phyloP scores from a whole-genome alignment of 345 rosid species.

The Toxicodendron radicans region DNA sequence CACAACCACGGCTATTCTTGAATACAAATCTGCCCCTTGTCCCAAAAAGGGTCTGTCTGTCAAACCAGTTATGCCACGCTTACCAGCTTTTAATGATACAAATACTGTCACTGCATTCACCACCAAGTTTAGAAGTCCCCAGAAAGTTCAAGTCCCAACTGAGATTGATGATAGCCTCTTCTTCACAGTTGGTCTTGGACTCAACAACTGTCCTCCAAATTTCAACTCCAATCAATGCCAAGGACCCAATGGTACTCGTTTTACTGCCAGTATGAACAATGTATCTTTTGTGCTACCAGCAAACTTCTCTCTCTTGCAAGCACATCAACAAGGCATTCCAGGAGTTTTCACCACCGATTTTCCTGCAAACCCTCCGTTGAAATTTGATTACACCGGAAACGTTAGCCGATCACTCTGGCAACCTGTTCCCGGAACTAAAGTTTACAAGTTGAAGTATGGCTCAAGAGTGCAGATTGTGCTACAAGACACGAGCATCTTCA shows the following conservation, averaged over 20 bases:
- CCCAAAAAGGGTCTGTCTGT: conserved; percentile 38
- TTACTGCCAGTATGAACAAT: conserved; percentile 87
- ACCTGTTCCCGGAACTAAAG: conserved; percentile 62
- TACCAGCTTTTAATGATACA: conserved; percentile 82
- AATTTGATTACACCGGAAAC: conserved; percentile 81
- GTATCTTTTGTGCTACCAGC: conserved; percentile 75
- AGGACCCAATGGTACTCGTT: conserved; percentile 87
- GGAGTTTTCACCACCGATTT: conserved; percentile 87
- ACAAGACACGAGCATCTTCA: conserved; percentile 79
- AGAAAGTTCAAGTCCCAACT: conserved; percentile 61
- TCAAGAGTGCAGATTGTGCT: conserved; percentile 76
- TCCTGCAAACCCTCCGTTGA: conserved; percentile 62
- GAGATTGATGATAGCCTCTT: conserved; percentile 67
- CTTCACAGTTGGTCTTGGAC: conserved; percentile 77
- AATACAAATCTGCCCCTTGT: conserved; percentile 76
- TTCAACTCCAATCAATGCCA: conserved; percentile 52
- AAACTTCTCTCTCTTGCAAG: conserved; percentile 69
- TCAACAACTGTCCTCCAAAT: conserved; percentile 64
- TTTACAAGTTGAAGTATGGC: conserved; percentile 70
- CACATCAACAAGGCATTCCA: conserved; percentile 57
- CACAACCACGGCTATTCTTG: conserved; percentile 86
- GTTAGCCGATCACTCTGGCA: conserved; percentile 71
- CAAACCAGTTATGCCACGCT: conserved; percentile 49
- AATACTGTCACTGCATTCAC: conserved; percentile 64
- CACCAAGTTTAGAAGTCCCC: conserved; percentile 45